Conservation (phyloP, 805 yeast species). For the Deakozyma indianensis region DNA sequence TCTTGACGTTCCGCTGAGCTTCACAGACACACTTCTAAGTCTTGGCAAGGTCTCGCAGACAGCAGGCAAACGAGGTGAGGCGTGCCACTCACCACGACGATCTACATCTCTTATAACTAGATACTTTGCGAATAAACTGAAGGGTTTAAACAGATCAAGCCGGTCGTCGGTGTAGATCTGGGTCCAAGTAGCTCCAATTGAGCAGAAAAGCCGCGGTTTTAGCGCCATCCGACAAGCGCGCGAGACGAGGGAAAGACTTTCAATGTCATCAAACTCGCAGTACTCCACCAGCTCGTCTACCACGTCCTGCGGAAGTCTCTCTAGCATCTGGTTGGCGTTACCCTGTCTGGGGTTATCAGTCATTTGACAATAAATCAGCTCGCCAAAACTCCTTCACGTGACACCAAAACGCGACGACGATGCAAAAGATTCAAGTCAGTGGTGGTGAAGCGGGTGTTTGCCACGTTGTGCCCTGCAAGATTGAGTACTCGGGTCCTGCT, state of each 20-base stretch:
- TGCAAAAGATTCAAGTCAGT: too few relatives aligned
- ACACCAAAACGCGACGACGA: too few relatives aligned
- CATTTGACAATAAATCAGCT: too few relatives aligned
- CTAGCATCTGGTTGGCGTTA: too few relatives aligned
- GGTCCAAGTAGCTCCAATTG: not conserved
- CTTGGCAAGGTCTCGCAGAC: not conserved
- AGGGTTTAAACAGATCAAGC: not conserved
- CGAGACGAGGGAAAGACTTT: not conserved
- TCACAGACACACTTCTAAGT: not conserved
- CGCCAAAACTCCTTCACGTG: too few relatives aligned
- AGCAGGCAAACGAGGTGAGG: not conserved
- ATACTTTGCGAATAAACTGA: not conserved
- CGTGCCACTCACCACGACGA: not conserved
- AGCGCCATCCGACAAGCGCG: not conserved
- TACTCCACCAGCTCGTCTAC: not conserved
- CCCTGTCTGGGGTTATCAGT: too few relatives aligned
- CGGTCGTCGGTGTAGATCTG: not conserved
- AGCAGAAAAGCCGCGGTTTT: not conserved
- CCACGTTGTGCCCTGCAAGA: conserved; percentile 16
- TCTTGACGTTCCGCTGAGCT: not conserved
- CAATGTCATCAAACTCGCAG: not conserved
- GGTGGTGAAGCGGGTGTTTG: conserved; percentile 2
- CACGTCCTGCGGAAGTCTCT: not conserved
- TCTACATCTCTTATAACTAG: not conserved
- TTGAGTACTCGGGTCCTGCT: conserved; percentile 14